Evolutionary conservation across 352 stramenopile genomes (phyloP).

Genomic region (Pythium myriotylum): DNA sequence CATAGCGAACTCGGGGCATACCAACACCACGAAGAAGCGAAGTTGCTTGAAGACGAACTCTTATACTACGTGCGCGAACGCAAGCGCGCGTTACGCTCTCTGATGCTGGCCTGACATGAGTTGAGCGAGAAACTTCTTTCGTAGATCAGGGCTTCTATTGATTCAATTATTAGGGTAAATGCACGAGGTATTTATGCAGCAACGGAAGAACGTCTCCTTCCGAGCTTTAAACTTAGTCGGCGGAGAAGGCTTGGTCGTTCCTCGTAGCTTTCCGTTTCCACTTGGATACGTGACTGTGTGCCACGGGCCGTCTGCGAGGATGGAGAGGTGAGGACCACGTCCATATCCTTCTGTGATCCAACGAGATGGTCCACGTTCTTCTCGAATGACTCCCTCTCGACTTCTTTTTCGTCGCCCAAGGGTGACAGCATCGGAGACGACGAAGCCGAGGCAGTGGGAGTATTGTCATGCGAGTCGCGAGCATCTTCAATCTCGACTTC

Average conservation of each 20-base stretch:
- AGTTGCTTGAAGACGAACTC: constrained; percentile 17
- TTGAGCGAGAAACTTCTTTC: not conserved
- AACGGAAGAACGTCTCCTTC: not conserved
- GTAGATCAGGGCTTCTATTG: not conserved
- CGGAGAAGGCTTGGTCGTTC: not conserved
- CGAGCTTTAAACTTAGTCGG: not conserved
- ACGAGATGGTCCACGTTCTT: too few relatives aligned
- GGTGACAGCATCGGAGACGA: too few relatives aligned
- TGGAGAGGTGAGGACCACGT: too few relatives aligned
- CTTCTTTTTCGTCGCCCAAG: too few relatives aligned
- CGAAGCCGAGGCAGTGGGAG: too few relatives aligned
- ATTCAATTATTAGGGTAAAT: too few relatives aligned
- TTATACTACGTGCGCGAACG: constrained; percentile 20
- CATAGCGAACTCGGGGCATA: constrained; percentile 4
- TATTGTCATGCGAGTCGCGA: constrained; percentile 2
- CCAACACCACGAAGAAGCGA: not conserved
- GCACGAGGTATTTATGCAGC: not conserved
- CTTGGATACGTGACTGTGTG: not conserved
- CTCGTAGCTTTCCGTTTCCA: not conserved
- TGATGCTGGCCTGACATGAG: not conserved
- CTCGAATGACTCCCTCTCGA: too few relatives aligned
- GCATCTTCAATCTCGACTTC: not conserved
- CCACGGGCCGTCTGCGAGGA: too few relatives aligned
- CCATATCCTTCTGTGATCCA: too few relatives aligned
- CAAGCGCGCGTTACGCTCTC: constrained; percentile 12